Evolutionary conservation across 495 filamentous ascomycete genomes (phyloP).

Genomic region (Aspergillus bridgeri): DNA sequence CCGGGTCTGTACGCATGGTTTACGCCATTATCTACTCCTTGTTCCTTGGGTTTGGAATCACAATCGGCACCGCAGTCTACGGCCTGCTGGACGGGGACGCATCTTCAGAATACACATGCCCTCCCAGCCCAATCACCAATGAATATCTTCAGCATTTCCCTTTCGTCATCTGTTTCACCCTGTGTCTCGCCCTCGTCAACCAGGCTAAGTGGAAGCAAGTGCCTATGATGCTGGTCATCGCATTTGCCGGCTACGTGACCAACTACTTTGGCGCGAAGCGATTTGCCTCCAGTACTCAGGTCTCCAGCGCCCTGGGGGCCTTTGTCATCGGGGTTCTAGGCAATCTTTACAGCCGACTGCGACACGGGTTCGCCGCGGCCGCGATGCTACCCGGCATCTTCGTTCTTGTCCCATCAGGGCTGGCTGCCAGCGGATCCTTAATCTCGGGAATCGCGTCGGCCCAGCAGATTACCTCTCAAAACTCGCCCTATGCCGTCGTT

Average conservation of each 20-base stretch:
- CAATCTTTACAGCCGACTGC: conserved; percentile 81
- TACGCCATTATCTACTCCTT: conserved; percentile 95
- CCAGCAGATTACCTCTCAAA: conserved; percentile 65
- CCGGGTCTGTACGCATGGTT: conserved; percentile 91
- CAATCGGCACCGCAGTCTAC: conserved; percentile 87
- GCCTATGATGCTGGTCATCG: conserved; percentile 80
- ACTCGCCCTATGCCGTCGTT: conserved; percentile 43
- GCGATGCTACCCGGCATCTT: conserved; percentile 91
- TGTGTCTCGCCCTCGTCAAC: conserved; percentile 81
- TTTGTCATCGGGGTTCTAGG: conserved; percentile 82
- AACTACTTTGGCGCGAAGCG: conserved; percentile 73
- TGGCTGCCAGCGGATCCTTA: conserved; percentile 79
- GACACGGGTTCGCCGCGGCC: conserved; percentile 81
- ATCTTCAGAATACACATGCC: conserved; percentile 68
- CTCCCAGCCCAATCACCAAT: conserved; percentile 47
- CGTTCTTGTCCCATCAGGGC: conserved; percentile 86
- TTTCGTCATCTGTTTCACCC: conserved; percentile 78
- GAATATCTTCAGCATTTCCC: conserved; percentile 53
- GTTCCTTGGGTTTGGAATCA: conserved; percentile 96
- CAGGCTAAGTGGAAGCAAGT: conserved; percentile 87
- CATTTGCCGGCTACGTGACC: conserved; percentile 81
- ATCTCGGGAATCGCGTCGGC: conserved; percentile 82
- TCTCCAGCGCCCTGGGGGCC: conserved; percentile 77
- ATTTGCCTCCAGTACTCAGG: conserved; percentile 74
- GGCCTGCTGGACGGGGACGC: conserved; percentile 76